Evolutionary conservation across 768 basidiomycete species (phyloP).

Genomic region (Lactarius evosmus): DNA sequence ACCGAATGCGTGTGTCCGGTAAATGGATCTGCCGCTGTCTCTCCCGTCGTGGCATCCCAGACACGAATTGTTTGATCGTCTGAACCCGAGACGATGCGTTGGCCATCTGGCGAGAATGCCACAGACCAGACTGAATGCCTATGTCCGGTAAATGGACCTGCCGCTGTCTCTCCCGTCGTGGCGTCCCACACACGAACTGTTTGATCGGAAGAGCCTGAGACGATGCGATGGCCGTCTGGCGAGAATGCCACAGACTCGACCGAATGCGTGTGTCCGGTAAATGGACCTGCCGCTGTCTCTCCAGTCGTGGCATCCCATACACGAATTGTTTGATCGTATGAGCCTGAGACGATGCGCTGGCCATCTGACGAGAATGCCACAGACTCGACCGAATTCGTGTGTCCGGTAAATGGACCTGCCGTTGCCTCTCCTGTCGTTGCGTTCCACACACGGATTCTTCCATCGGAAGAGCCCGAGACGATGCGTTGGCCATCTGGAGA

Average conservation of each 20-base stretch:
- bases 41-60: neutral
- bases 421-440: neutral
- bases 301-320: conserved; percentile 7
- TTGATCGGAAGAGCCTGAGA: conserved; percentile 4
- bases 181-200: conserved; percentile 10
- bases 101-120: neutral
- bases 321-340: neutral
- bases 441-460: neutral
- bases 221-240: neutral
- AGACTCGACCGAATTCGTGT: neutral
- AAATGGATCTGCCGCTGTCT: neutral
- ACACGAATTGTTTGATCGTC: neutral
- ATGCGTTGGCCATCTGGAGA: conserved; percentile 15
- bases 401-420: neutral
- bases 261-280: neutral
- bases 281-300: neutral
- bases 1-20: neutral
- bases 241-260: conserved; percentile 11
- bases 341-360: conserved; percentile 29
- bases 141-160: neutral
- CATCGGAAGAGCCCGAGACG: conserved; percentile 6
- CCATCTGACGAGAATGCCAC: neutral
- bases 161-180: neutral
- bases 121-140: neutral
- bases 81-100: neutral